Evolutionary conservation across 192 early-diverging fungal species (phyloP), one percentile per base, ranked within the genome.

Genomic region (Coemansia sp.): DNA sequence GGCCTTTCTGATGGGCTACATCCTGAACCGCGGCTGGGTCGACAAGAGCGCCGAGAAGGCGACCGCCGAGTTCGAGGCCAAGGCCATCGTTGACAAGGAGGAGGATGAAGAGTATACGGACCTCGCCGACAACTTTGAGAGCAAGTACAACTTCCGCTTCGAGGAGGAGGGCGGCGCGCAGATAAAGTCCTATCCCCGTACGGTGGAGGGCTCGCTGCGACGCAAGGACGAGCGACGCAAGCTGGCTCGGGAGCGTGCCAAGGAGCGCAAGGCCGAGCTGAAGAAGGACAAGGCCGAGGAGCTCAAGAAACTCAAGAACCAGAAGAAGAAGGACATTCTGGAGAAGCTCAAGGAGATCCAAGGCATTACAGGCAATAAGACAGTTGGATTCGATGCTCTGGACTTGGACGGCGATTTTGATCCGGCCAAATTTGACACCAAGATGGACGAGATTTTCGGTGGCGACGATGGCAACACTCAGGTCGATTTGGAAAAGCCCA

Each of bases 331-430:
- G 77, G 94, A 95, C 68, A 91, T 98, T 59, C 80, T 87, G 37
- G 85, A 91, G 39, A 89, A 91, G 39, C 85, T 99, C 36, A 84
- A 88, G 60, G 87, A 94, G 75, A 96, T 99, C 66, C 88, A 92
- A 74, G 87, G 92, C 57, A 93, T 97, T 50, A 92, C 92, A 19
- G 91, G 90, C 42, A 92, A 91, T 70, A 75, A 72, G 36, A 81
- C 41, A 3, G 84, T 89, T 63, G 92, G 88, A 36, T 85, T 97
- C 46, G 90, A 94, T 33, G 84, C 90, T 17, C 69, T 95, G 29
- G 92, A 94, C 81, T 74, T 98, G 40, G 92, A 96, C 46, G 90
- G 86, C n/a, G 96, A 99, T 21, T 98, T 96, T 85, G 94, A 97
- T 74, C 92, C 94, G 3, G 80, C 84, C 6, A 87, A 91, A 68